Conservation (phyloP, 768 basidiomycete genomes). For the Pleurotus platypus region DNA sequence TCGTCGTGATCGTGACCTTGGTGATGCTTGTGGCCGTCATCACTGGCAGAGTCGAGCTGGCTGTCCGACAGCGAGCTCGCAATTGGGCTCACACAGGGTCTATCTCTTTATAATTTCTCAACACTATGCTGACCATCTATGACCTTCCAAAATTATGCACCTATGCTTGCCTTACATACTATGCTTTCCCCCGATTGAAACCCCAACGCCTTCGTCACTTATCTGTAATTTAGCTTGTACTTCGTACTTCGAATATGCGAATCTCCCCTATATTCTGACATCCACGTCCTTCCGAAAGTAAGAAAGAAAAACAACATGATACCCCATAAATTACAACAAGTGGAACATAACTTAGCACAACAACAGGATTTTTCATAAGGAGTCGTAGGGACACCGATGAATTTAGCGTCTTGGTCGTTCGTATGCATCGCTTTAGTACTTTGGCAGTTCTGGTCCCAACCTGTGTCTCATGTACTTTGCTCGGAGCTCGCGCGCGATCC, state of each 20-base stretch:
- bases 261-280: too few relatives aligned
- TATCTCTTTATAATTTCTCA: background rate
- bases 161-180: background rate
- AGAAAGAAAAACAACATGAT: too few relatives aligned
- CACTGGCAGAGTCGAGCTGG: background rate
- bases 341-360: too few relatives aligned
- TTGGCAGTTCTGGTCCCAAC: too few relatives aligned
- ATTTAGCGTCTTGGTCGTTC: too few relatives aligned
- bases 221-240: background rate
- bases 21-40: background rate
- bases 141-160: background rate
- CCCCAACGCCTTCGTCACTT: too few relatives aligned
- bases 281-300: too few relatives aligned
- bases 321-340: too few relatives aligned
- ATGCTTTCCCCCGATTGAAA: background rate
- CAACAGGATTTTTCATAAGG: too few relatives aligned
- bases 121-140: background rate
- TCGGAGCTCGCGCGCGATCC: constrained; percentile 6
- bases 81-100: constrained; percentile 1
- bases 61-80: background rate
- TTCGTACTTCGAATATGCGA: background rate
- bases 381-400: too few relatives aligned
- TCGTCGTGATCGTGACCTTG: background rate
- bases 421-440: too few relatives aligned
- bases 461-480: background rate